These are phyloP conservation scores for Epichloe sibirici DNA, from an alignment of 2,329 filamentous ascomycete genomes.

Conservation along the genomic window DNA sequence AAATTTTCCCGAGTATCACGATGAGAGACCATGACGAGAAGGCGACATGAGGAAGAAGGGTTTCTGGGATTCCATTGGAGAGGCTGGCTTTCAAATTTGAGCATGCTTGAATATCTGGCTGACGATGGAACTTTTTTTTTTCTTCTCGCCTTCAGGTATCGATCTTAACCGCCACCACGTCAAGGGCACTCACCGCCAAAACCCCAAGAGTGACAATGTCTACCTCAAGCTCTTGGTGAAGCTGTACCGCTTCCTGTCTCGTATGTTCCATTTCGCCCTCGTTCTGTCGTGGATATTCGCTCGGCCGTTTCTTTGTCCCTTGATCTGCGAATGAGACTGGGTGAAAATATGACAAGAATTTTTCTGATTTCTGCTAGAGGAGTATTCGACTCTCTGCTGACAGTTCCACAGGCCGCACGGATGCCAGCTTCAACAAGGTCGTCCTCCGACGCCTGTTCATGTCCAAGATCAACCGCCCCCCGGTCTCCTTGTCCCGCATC, in stretches of 20 bases:
- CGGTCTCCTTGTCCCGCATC: slow-evolving; percentile 89
- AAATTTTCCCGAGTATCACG: background rate
- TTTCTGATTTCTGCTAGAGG: background rate
- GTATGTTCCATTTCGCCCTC: slow-evolving; percentile 37
- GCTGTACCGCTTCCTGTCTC: slow-evolving; percentile 92
- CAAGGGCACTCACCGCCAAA: slow-evolving; percentile 71
- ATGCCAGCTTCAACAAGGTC: slow-evolving; percentile 97
- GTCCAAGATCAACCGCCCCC: slow-evolving; percentile 96
- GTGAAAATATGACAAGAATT: background rate
- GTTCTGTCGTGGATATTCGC: slow-evolving; percentile 23
- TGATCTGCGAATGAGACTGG: background rate
- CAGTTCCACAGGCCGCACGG: slow-evolving; percentile 64
- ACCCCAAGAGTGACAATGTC: slow-evolving; percentile 96
- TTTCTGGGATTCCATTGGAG: slow-evolving; percentile 1
- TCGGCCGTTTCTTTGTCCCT: background rate
- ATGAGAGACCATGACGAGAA: background rate
- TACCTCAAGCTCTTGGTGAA: slow-evolving; percentile 96
- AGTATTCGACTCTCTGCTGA: slow-evolving; percentile 4
- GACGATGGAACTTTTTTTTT: slow-evolving; percentile 35
- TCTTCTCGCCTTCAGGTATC: slow-evolving; percentile 41
- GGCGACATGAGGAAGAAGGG: background rate
- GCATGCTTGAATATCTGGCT: slow-evolving; percentile 54
- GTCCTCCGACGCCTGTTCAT: slow-evolving; percentile 95
- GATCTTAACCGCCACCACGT: slow-evolving; percentile 61
- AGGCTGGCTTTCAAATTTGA: slow-evolving; percentile 27